Evolutionary conservation across 768 basidiomycete genomes (phyloP), one percentile per base, ranked within the genome.

Genomic region (Boletus patriciae): DNA sequence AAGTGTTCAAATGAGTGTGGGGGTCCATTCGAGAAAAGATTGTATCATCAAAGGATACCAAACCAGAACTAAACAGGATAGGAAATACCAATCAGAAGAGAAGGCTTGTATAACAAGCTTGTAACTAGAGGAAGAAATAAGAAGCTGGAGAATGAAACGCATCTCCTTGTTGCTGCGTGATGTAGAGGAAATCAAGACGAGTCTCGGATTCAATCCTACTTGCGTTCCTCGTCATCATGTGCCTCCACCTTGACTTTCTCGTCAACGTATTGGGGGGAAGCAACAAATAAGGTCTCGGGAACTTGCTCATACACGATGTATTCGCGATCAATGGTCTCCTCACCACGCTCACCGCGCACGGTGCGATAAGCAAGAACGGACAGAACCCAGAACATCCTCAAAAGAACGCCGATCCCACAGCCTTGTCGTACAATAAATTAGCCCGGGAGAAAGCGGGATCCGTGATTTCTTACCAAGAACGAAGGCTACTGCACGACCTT

Each of bases 351-450:
- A 50, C 80, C 81, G 16, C 71, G 76, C 68, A 86, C 61, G 37
- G 82, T 66, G 63, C 91, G 88, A 63, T 78, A 82, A 34, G 78
- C 64, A 59, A 93, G 73, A 57, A 92, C 73, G 31, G 78, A 67
- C 62, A 92, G 66, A 61, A 92, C 90, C 80, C 81, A 92, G 68
- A 90, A 64, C 86, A 92, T 90, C 68, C 91, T 80, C 55, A 92
- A 70, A 25, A 93, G 80, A 43, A 92, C 90, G 52, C 91, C 91
- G 50, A 92, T 82, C 49, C 90, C 90, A 64, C 88, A 91, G n/a
- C 90, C 89, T 90, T 34, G 18, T 47, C 41, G 48, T 4, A 37
- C 11, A 13, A 31, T 36, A 21, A 5, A 45, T 62, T 25, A 60
- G 19, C 6, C 11, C 2, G 40, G 19, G 13, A 41, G 19, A 49